Evolutionary conservation across 495 filamentous ascomycete species (phyloP), one percentile per base, ranked within the genome.

Genomic region (Aspergillus mulundensis): DNA sequence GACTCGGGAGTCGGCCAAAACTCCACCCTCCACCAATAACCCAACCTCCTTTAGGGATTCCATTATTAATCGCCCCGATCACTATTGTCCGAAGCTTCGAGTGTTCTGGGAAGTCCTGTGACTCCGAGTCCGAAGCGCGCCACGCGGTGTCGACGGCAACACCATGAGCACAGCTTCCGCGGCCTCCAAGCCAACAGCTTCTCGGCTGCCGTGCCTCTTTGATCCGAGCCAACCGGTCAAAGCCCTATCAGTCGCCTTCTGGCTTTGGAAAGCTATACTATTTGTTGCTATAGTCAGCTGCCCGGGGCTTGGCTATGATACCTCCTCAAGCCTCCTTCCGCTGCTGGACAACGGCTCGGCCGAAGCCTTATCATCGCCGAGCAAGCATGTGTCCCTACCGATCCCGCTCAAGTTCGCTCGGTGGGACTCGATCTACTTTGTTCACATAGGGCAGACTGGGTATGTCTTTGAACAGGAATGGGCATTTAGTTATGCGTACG

Each of bases 391-490:
- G n/a, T 58, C 61, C 7, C 63, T 71, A 6, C 59, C 68, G 0
- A 62, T 62, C 23, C 52, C 71, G 16, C 57, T 68, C 54, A 85
- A 84, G 50, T 77, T 96, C 38, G 84, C 85, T 0, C 81, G 93
- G 70, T 98, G 94, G 94, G 94, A 98, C 65, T 86, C 88, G 34
- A 85, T 98, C 50, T 97, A 96, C 67, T 97, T 89, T 62, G 73
- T 86, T 32, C 81, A 84, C 52, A 69, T 76, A 42, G 85, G 90
- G 0, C 74, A 79, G 52, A 75, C 84, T 30, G 91, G 90, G 20
- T 91, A 97, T 58, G 48, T 85, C 10, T 92, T 87, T 71, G 94
- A 98, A 71, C 95, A 98, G 72, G 91, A 97, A 72, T 97, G 92
- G 91, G 94, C 95, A 1, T 98, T 96, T 74, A 87, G 90, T 19